Percentiles rank a stretch among this genome's conserved stretches.
phyloP scores from a whole-genome alignment of 2,329 filamentous ascomycete species.

The Fusarium decemcellulare region DNA sequence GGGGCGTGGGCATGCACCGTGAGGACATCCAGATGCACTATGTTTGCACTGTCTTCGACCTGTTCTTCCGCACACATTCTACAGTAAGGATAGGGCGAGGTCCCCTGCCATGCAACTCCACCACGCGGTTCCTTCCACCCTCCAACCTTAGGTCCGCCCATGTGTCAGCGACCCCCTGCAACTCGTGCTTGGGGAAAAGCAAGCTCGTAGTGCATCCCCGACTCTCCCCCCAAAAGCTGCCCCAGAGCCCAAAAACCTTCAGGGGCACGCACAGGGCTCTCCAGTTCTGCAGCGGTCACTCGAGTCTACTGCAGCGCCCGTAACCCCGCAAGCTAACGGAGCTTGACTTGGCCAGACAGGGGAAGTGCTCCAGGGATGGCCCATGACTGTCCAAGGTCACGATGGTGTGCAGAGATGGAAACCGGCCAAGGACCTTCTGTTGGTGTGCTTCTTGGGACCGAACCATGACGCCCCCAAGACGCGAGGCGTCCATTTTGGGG shows the following conservation, averaged over 20 bases:
- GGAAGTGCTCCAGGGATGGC: conserved; percentile 42
- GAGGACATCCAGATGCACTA: conserved; percentile 3
- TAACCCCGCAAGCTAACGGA: conserved; percentile 45
- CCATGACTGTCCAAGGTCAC: conserved; percentile 44
- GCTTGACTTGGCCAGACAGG: conserved; percentile 38
- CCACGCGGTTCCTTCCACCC: conserved; percentile 5
- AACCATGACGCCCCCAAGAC: conserved; percentile 47
- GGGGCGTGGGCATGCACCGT: conserved; percentile 23
- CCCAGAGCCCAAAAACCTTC: conserved; percentile 10
- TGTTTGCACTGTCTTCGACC: background rate
- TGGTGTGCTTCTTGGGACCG: conserved; percentile 39
- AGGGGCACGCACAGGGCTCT: conserved; percentile 12
- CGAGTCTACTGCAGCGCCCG: conserved; percentile 28
- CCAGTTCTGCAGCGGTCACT: conserved; percentile 20
- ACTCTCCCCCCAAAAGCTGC: conserved; percentile 20
- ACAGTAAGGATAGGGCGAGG: conserved; percentile 14
- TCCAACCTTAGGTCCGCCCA: background rate
- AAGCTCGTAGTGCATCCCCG: conserved; percentile 17
- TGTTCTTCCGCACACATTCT: accelerated
- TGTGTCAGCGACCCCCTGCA: conserved; percentile 22
- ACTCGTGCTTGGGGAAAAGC: background rate
- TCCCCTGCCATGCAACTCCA: conserved; percentile 17
- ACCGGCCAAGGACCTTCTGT: conserved; percentile 32
- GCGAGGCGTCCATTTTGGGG: conserved; percentile 43
- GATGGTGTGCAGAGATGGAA: conserved; percentile 47